These are phyloP conservation scores for Zopfochytrium polystomum DNA, from an alignment of 371 early-diverging fungal species.

Conservation along the genomic window DNA sequence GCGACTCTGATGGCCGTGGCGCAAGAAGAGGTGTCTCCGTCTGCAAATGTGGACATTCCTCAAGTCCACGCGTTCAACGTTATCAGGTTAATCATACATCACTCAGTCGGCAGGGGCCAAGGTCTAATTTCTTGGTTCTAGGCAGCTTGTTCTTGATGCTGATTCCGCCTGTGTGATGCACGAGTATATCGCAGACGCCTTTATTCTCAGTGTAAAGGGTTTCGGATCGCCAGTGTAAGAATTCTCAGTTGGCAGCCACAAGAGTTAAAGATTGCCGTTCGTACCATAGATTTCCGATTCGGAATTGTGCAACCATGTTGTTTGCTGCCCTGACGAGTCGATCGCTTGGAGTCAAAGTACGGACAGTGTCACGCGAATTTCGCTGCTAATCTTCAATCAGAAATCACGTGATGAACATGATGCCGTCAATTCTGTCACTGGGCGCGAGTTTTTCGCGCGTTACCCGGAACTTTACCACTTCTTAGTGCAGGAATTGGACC, in stretches of 20 bases:
- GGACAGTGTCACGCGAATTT: neutral
- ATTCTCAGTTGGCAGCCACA: neutral
- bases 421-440: slow-evolving; percentile 74
- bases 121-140: too few species aligned
- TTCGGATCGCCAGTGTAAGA: slow-evolving; percentile 57
- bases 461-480: slow-evolving; percentile 77
- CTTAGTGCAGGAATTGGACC: slow-evolving; percentile 65
- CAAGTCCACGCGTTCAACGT: slow-evolving; percentile 86
- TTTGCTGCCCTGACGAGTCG: slow-evolving; percentile 81
- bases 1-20: slow-evolving; percentile 66
- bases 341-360: slow-evolving; percentile 73
- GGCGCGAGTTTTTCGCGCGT: slow-evolving; percentile 85
- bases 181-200: slow-evolving; percentile 70
- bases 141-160: too few species aligned
- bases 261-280: slow-evolving; percentile 1
- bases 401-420: slow-evolving; percentile 60
- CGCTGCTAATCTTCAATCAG: neutral
- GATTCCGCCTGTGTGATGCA: slow-evolving; percentile 69
- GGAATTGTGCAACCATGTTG: slow-evolving; percentile 92
- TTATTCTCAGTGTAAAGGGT: slow-evolving; percentile 72
- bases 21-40: slow-evolving; percentile 39
- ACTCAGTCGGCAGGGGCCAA: too few species aligned
- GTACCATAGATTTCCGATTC: slow-evolving; percentile 75
- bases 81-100: slow-evolving; percentile 56
- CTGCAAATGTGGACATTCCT: slow-evolving; percentile 32